Percentiles rank a stretch among this genome's conserved stretches.
phyloP scores from a whole-genome alignment of 495 filamentous ascomycete genomes.

The Hypoxylon crocopeplum region DNA sequence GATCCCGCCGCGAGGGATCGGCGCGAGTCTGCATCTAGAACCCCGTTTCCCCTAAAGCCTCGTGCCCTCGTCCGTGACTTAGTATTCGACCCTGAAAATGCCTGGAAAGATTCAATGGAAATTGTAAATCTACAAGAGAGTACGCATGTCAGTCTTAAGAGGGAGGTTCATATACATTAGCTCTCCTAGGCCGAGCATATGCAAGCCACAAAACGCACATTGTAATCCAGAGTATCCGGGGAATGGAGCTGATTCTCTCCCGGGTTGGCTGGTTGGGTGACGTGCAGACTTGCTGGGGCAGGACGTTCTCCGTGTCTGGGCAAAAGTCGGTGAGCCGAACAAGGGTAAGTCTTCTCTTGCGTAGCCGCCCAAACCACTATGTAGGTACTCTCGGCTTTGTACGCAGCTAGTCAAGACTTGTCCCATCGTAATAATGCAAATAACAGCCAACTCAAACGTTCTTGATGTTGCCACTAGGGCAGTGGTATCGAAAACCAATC shows the following conservation, averaged over 20 bases:
- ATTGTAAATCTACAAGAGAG: background rate
- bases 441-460: slow-evolving; percentile 9
- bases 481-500: slow-evolving; percentile 12
- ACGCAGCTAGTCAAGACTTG: slow-evolving; percentile 1
- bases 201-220: slow-evolving; percentile 31
- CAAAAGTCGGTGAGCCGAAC: slow-evolving; percentile 44
- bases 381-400: background rate
- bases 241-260: slow-evolving; percentile 27
- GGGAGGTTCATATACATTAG: slow-evolving; percentile 3
- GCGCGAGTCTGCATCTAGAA: slow-evolving; percentile 22
- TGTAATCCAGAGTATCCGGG: slow-evolving; percentile 36
- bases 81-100: background rate
- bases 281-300: slow-evolving; percentile 35
- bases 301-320: slow-evolving; percentile 22
- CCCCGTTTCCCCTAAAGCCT: slow-evolving; percentile 7
- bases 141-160: background rate
- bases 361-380: slow-evolving; percentile 30
- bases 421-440: slow-evolving; percentile 16
- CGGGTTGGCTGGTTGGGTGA: slow-evolving; percentile 31
- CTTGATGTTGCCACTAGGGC: slow-evolving; percentile 25
- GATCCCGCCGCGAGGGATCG: slow-evolving; percentile 14
- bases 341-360: slow-evolving; percentile 24
- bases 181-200: slow-evolving; percentile 18
- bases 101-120: background rate
- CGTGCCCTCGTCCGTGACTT: slow-evolving; percentile 1